A percentile compares a stretch with the other conserved stretches of the same genome.
Conservation (phyloP, 176 grass and related monocot genomes). For the Dendrocalamus sinicus region DNA sequence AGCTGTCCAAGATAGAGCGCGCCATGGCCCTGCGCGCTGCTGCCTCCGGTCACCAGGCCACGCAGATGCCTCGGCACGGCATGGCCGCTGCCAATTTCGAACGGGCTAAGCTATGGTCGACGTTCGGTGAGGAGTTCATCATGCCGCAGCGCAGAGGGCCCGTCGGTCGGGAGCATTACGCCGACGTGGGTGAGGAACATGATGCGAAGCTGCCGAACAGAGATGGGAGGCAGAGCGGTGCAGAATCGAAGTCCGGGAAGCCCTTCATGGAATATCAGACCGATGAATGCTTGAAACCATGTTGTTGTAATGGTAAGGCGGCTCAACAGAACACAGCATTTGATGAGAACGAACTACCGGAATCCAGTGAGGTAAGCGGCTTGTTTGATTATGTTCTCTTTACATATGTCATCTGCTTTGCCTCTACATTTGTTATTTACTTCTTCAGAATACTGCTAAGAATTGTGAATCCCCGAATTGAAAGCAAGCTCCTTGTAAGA, state of each 20-base stretch:
- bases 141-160: neutral
- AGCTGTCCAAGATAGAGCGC: constrained; percentile 50
- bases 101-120: neutral
- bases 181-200: neutral
- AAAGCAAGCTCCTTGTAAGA: neutral
- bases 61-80: neutral
- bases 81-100: neutral
- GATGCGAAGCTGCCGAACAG: neutral
- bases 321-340: constrained; percentile 2
- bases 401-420: neutral
- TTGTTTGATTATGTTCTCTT: neutral
- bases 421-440: neutral
- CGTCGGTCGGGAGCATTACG: neutral
- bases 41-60: neutral
- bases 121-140: neutral
- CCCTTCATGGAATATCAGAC: neutral
- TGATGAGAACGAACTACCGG: neutral
- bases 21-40: constrained; percentile 22
- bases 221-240: neutral
- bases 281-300: neutral
- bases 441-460: neutral
- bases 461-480: neutral
- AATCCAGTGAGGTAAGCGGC: constrained; percentile 36
- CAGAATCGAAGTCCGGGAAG: neutral
- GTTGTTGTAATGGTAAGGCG: neutral